Conservation (phyloP, 176 grass and related monocot genomes). For the Ensete ventricosum region DNA sequence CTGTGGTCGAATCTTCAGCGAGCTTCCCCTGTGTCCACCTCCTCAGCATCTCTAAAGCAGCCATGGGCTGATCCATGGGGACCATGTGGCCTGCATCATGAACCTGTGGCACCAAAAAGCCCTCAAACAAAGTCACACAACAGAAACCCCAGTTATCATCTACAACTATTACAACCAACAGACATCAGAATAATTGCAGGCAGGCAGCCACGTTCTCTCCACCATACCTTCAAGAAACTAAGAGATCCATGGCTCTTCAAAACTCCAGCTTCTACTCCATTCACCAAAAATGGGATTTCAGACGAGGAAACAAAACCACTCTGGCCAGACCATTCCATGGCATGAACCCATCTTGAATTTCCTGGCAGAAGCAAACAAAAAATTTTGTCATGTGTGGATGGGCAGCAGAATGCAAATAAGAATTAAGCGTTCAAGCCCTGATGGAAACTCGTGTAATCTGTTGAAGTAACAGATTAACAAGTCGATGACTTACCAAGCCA, state of each 20-base stretch:
- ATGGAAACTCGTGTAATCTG: not conserved
- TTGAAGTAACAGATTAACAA: not conserved
- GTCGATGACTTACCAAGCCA: slow-evolving; percentile 50
- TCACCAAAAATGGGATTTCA: slow-evolving; percentile 47
- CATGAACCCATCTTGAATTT: slow-evolving; percentile 91
- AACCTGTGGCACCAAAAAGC: slow-evolving; percentile 34
- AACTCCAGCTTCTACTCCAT: slow-evolving; percentile 67
- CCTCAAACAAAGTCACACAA: not conserved
- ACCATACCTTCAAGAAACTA: slow-evolving; percentile 78
- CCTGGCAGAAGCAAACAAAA: slow-evolving; percentile 24
- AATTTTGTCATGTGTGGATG: not conserved
- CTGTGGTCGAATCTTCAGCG: not conserved
- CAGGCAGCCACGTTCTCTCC: not conserved
- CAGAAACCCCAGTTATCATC: not conserved
- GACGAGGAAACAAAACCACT: slow-evolving; percentile 51
- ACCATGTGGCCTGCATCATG: slow-evolving; percentile 90
- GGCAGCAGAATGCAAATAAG: not conserved
- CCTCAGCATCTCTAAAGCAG: slow-evolving; percentile 82
- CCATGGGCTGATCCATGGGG: slow-evolving; percentile 92
- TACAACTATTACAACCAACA: not conserved
- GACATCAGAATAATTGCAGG: not conserved
- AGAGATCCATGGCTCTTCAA: slow-evolving; percentile 70
- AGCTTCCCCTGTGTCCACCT: slow-evolving; percentile 63
- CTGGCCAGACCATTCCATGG: slow-evolving; percentile 89
- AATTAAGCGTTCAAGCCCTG: not conserved